Conservation (phyloP, 1,284 basidiomycete genomes). For the Hortiboletus rubellus region DNA sequence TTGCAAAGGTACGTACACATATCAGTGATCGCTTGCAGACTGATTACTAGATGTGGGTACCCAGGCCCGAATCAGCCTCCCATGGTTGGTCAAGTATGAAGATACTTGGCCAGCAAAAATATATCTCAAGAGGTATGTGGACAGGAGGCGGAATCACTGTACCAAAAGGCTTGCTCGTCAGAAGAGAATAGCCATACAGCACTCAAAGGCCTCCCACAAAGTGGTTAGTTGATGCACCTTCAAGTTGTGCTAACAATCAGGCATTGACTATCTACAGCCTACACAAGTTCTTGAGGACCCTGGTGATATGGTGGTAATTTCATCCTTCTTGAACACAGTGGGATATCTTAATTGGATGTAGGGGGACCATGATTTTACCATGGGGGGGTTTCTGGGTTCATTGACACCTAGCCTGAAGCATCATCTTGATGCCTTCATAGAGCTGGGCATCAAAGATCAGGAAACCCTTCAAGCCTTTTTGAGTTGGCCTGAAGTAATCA, state of each 20-base stretch:
- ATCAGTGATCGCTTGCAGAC: neutral
- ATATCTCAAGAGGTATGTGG: constrained; percentile 26
- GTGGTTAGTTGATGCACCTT: neutral
- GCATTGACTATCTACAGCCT: neutral
- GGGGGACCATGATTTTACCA: neutral
- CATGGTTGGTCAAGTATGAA: constrained; percentile 24
- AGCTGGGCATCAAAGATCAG: constrained; percentile 27
- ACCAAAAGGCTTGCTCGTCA: neutral
- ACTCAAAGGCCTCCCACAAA: neutral
- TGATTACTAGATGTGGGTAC: neutral
- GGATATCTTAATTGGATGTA: constrained; percentile 1
- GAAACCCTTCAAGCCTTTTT: constrained; percentile 21
- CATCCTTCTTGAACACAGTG: neutral
- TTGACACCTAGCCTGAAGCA: constrained; percentile 23
- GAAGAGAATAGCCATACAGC: neutral
- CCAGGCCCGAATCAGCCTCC: constrained; percentile 14
- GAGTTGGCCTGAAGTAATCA: constrained; percentile 21
- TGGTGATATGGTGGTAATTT: neutral
- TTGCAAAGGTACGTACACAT: constrained; percentile 6
- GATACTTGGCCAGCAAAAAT: constrained; percentile 22
- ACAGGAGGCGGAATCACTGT: constrained; percentile 2
- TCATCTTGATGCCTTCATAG: constrained; percentile 19
- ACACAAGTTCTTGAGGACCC: neutral
- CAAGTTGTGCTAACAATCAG: neutral
- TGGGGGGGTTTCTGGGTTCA: constrained; percentile 25